Percentiles rank a stretch among this genome's conserved stretches.
phyloP scores from a whole-genome alignment of 495 filamentous ascomycete genomes.

The Lophiotrema nucula region DNA sequence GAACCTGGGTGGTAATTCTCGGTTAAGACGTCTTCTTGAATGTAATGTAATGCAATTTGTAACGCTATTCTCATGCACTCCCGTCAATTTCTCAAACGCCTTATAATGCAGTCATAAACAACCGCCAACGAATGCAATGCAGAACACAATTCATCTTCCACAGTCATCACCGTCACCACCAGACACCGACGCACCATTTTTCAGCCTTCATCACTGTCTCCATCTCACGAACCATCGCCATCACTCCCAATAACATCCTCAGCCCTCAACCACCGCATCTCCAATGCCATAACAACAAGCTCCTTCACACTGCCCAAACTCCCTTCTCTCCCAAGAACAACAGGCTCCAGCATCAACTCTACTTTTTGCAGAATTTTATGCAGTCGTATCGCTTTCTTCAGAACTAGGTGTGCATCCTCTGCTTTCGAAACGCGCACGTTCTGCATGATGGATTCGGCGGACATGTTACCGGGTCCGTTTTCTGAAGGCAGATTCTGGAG shows the following conservation, averaged over 20 bases:
- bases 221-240: constrained; percentile 4
- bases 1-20: no score
- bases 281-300: constrained; percentile 38
- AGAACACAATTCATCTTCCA: no score
- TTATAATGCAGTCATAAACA: background rate
- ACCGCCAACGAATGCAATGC: background rate
- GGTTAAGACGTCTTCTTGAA: no score
- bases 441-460: background rate
- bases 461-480: background rate
- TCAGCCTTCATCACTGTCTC: background rate
- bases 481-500: constrained; percentile 22
- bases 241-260: constrained; percentile 32
- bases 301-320: constrained; percentile 33
- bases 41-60: no score
- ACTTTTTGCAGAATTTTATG: constrained; percentile 31
- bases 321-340: constrained; percentile 13
- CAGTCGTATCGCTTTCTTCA: constrained; percentile 34
- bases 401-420: constrained; percentile 5
- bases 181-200: no score
- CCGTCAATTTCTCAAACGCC: background rate
- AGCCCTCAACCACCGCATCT: constrained; percentile 36
- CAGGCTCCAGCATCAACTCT: constrained; percentile 33
- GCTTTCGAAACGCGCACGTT: constrained; percentile 3
- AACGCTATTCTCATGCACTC: no score
- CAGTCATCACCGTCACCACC: no score